Evolutionary conservation across 2,329 filamentous ascomycete genomes (phyloP).

Genomic region (Cytospora piceicola): DNA sequence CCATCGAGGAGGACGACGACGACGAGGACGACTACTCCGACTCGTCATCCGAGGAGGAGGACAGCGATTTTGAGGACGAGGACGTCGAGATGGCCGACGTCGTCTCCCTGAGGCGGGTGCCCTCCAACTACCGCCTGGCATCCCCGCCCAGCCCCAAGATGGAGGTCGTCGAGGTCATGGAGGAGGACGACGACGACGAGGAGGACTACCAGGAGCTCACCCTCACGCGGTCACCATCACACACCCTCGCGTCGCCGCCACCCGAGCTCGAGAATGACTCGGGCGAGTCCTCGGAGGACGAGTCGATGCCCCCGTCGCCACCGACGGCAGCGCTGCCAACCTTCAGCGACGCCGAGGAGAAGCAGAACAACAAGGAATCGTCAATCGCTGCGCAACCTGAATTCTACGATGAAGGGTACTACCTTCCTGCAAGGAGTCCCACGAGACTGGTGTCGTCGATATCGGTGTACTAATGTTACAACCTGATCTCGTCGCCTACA

Average conservation of each 20-base stretch:
- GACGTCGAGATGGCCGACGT: constrained; percentile 61
- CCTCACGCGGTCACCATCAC: constrained; percentile 71
- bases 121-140: constrained; percentile 39
- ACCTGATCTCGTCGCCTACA: constrained; percentile 48
- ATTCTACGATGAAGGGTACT: constrained; percentile 57
- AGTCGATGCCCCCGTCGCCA: constrained; percentile 73
- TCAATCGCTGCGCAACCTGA: constrained; percentile 41
- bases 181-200: constrained; percentile 61
- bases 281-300: constrained; percentile 70
- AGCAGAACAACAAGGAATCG: constrained; percentile 50
- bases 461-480: constrained; percentile 55
- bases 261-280: constrained; percentile 73
- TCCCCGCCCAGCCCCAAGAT: constrained; percentile 43
- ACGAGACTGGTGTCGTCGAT: constrained; percentile 58
- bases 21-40: constrained; percentile 62
- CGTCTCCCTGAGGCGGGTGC: constrained; percentile 51
- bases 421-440: constrained; percentile 55
- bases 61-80: constrained; percentile 55
- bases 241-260: constrained; percentile 55
- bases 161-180: constrained; percentile 45
- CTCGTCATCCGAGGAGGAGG: constrained; percentile 53
- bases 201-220: constrained; percentile 69
- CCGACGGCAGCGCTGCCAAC: constrained; percentile 59
- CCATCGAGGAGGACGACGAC: constrained; percentile 70
- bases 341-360: constrained; percentile 60